Base-by-base conservation (phyloP, 257 asterid species). In the Jacaranda copaia region DNA sequence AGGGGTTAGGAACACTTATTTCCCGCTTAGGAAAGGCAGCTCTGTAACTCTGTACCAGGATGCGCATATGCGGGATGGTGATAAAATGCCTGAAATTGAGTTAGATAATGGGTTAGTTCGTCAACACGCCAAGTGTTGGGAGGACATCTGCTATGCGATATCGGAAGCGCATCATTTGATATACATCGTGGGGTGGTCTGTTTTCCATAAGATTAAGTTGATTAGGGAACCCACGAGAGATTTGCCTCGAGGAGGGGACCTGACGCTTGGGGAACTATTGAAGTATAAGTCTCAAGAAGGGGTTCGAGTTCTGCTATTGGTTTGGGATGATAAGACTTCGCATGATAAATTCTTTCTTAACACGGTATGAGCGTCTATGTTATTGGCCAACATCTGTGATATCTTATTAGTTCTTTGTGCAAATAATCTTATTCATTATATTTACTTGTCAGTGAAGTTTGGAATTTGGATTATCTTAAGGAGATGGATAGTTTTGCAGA, bases 301-400 rank as follows among this genome's bases (percentile, higher is more conserved):
- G 58, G 98, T 94, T 76, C 87, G 99, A 53, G 98, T 94, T 85
- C 85, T 94, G 84, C 81, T 94, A 60, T 81, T 94, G 79, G 84
- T 88, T 78, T 94, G 99, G 99, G 99, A 94, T 84, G 99, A 94
- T 78, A 92, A 88, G 86, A 93, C 98, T 75, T 94, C 98, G 4
- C 98, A 92, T 20, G 81, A 86, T 75, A 89, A 81, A 73, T 82
- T 86, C 84, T 84, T 88, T 58, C 19, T 94, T 49, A 89, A 84
- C 64, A 89, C 90, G 96, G 98, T 94, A 89, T 56, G 87, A 5
- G 45, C 32, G 9, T 42, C 18, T 59, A 14, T 16, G 49, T 16
- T 66, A 6, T 52, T 25, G 32, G 32, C 32, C 32, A 5, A 25
- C 32, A 25, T 25, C 32, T 1, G 32, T 25, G 32, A 25, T 25